These are phyloP conservation scores for Hypoxylon lienhwacheense DNA, from an alignment of 495 filamentous ascomycete genomes.

Conservation along the genomic window DNA sequence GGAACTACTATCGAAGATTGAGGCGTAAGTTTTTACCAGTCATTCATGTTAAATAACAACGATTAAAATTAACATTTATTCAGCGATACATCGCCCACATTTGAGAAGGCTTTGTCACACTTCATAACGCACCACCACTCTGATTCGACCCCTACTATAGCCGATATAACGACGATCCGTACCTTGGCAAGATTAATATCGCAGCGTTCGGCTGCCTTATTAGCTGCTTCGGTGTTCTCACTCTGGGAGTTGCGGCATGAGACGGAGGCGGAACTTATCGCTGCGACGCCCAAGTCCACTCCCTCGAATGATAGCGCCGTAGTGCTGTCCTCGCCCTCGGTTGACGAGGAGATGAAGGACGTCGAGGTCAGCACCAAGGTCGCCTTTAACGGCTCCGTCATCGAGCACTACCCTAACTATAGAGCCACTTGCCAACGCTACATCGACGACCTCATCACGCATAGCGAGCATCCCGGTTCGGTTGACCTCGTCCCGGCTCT, in stretches of 20 bases:
- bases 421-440: constrained; percentile 50
- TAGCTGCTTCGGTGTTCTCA: constrained; percentile 63
- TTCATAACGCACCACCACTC: constrained; percentile 53
- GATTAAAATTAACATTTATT: constrained; percentile 19
- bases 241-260: constrained; percentile 61
- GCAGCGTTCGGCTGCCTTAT: constrained; percentile 61
- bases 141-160: constrained; percentile 40
- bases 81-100: constrained; percentile 43
- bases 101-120: constrained; percentile 36
- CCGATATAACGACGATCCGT: constrained; percentile 58
- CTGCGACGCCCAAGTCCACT: constrained; percentile 9
- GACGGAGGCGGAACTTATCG: constrained; percentile 43
- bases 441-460: constrained; percentile 51
- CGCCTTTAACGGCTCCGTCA: constrained; percentile 65
- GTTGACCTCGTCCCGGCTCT: constrained; percentile 58
- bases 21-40: constrained; percentile 50
- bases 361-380: constrained; percentile 48
- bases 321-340: constrained; percentile 17
- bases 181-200: constrained; percentile 59
- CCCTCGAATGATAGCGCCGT: constrained; percentile 27
- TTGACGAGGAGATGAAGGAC: constrained; percentile 29
- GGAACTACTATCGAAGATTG: constrained; percentile 60
- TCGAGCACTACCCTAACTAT: constrained; percentile 66
- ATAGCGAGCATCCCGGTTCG: constrained; percentile 34
- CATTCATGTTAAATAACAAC: background rate